Base-by-base conservation (phyloP, 495 filamentous ascomycete genomes). In the Aspergillus saccharolyticus region DNA sequence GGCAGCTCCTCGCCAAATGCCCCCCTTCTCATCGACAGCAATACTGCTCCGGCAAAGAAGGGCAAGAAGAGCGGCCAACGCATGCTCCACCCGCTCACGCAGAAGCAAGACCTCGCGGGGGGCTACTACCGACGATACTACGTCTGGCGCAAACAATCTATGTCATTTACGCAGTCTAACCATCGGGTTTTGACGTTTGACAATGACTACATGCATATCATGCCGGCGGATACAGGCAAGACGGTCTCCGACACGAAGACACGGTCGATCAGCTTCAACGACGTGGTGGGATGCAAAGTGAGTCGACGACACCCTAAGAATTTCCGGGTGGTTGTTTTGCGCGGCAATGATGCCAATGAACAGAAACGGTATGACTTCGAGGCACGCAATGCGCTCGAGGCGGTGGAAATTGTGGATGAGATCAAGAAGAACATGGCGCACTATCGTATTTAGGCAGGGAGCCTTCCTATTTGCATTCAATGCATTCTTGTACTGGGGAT, bases 341-440 rank as follows among this genome's bases (percentile, higher is more conserved):
- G 87, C 59, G 89, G 86, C 43, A 87, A 88, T 18, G 76, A 77
- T 57, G 75, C 74, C 28, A 75, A 63, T 16, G 92, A 96, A 69
- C 89, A 85, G 63, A 97, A 98, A 77, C 77, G 91, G 60, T 98
- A 98, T 74, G 94, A 98, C 66, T 98, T 97, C 75, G 93, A 97
- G 70, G 89, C 93, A 15, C 83, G 80, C 58, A 91, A 80, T 64
- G 75, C 79, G 1, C 81, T 83, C 25, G 90, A 95, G 66, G 93
- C 93, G n/a, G 78, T 81, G 22, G 90, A 94, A 67, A 90, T 98
- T 68, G 92, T 97, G 42, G 81, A 78, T 52, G 94, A 96, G 74
- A 88, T 97, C 57, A 91, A 77, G 69, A 80, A 78, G 65, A 80
- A 79, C 53, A 82, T 82, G 78, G 73, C 74, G 42, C 77, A 79